These are phyloP conservation scores for Uronychia binucleata DNA, from an alignment of 73 alveolate genomes.

Conservation along the genomic window DNA sequence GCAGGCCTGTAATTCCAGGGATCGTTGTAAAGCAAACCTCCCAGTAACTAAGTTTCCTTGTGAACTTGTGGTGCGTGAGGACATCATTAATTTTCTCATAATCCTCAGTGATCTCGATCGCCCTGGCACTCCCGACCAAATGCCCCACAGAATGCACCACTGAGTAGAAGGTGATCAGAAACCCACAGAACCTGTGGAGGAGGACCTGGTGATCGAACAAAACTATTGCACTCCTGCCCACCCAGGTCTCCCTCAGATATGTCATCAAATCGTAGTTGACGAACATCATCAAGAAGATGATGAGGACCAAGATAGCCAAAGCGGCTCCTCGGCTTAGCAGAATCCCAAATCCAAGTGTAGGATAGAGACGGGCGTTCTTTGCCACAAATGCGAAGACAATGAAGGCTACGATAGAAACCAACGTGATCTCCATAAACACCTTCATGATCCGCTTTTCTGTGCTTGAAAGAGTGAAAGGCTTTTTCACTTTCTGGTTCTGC, in stretches of 20 bases:
- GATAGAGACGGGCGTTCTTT: neutral
- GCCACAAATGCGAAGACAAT: neutral
- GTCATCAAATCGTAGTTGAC: slow-evolving; percentile 25
- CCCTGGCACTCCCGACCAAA: slow-evolving; percentile 6
- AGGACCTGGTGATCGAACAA: slow-evolving; percentile 18
- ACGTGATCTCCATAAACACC: no score
- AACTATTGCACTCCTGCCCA: neutral
- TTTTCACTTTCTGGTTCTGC: no score
- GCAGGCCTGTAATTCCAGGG: slow-evolving; percentile 26
- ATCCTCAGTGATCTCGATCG: neutral
- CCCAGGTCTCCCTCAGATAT: neutral
- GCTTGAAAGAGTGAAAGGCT: no score
- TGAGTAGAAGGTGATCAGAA: slow-evolving; percentile 1
- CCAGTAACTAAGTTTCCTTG: neutral
- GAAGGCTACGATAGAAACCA: slow-evolving; percentile 8
- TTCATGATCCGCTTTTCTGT: no score
- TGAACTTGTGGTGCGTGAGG: neutral
- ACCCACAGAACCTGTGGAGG: slow-evolving; percentile 21
- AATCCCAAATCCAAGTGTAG: slow-evolving; percentile 16
- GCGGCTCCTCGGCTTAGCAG: slow-evolving; percentile 18
- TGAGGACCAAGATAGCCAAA: slow-evolving; percentile 1
- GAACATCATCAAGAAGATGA: neutral
- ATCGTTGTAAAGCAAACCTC: slow-evolving; percentile 19
- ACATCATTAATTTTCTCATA: slow-evolving; percentile 1
- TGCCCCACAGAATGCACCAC: slow-evolving; percentile 21